These are phyloP conservation scores for Poa pratensis DNA, from an alignment of 176 grass and related monocot genomes.

Conservation along the genomic window DNA sequence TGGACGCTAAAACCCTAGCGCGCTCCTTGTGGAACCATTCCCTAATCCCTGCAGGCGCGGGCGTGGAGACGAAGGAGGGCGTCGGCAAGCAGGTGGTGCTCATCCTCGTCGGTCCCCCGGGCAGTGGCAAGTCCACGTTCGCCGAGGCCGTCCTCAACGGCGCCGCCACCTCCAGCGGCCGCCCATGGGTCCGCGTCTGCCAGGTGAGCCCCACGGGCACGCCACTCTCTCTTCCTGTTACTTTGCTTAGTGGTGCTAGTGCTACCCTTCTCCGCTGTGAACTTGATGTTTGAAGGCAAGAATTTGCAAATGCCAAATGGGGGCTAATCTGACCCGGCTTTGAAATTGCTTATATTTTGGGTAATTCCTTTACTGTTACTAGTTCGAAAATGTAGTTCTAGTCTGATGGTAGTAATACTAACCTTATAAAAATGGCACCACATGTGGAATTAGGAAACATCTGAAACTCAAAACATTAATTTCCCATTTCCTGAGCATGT, in stretches of 20 bases:
- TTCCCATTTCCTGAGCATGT: neutral
- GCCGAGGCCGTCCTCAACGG: constrained; percentile 58
- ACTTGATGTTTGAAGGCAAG: constrained; percentile 8
- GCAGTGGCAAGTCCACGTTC: constrained; percentile 94
- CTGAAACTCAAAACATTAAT: neutral
- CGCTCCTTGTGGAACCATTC: constrained; percentile 3
- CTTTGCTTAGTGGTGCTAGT: neutral
- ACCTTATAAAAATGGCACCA: neutral
- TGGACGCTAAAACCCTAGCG: constrained; percentile 52
- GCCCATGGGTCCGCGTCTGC: constrained; percentile 72
- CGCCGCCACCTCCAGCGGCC: constrained; percentile 44
- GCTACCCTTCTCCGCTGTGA: neutral
- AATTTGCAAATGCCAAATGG: neutral
- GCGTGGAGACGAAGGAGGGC: neutral
- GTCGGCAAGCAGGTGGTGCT: constrained; percentile 43
- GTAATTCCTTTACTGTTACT: neutral
- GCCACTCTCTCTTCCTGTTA: neutral
- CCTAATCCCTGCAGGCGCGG: constrained; percentile 33
- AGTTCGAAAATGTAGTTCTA: neutral
- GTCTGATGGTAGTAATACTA: neutral
- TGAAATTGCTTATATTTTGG: constrained; percentile 7
- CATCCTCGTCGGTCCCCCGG: constrained; percentile 73
- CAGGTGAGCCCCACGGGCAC: constrained; percentile 50
- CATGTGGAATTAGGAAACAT: neutral
- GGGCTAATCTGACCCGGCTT: neutral